Percentiles rank a stretch among this genome's conserved stretches.
phyloP scores from a whole-genome alignment of 345 rosid genomes.

The Angophora floribunda region DNA sequence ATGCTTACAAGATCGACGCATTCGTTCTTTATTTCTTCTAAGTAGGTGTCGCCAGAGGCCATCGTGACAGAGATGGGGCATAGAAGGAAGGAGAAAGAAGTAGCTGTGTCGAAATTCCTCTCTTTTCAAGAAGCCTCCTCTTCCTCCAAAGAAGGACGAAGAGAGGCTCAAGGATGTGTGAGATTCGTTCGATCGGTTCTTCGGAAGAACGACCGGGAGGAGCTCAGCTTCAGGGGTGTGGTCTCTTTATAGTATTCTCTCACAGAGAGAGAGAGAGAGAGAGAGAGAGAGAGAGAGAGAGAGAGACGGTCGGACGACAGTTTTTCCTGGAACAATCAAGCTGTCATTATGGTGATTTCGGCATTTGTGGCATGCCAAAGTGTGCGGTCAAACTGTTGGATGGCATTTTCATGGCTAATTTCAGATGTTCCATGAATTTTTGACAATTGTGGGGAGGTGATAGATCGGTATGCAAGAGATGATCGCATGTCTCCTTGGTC shows the following conservation, averaged over 20 bases:
- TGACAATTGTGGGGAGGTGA: background rate
- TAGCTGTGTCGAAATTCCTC: background rate
- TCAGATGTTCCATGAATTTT: background rate
- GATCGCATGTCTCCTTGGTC: background rate
- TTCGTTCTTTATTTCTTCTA: constrained; percentile 6
- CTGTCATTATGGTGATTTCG: background rate
- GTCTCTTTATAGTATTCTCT: background rate
- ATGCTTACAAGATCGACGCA: constrained; percentile 2
- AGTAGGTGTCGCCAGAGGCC: background rate
- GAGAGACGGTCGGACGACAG: background rate
- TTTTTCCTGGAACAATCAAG: background rate
- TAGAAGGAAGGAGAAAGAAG: background rate
- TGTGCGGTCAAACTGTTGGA: background rate
- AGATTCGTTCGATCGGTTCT: background rate
- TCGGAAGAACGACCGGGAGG: background rate
- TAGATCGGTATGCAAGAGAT: background rate
- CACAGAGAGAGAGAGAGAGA: background rate
- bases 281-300: background rate
- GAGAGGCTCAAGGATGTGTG: background rate
- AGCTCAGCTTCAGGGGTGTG: background rate
- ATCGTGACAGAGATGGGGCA: background rate
- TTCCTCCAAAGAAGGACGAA: background rate
- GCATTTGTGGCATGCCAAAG: background rate
- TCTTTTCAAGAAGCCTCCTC: background rate
- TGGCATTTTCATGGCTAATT: background rate